These are phyloP conservation scores for Oxyria digyna DNA, from an alignment of 148 eudicot genomes.

Conservation along the genomic window DNA sequence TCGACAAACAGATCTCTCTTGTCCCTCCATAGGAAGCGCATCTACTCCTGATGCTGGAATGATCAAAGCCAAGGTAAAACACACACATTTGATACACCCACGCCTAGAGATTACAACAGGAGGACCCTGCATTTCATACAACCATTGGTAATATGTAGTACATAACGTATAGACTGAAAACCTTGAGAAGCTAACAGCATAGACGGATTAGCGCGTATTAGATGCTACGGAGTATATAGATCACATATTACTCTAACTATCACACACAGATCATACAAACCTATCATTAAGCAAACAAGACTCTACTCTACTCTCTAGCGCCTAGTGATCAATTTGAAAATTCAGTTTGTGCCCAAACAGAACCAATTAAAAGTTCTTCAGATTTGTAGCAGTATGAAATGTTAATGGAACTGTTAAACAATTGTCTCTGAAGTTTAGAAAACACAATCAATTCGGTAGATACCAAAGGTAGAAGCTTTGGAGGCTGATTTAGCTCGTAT, in stretches of 20 bases:
- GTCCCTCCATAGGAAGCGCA: conserved; percentile 49
- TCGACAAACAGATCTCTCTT: conserved; percentile 56
- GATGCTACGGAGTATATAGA: no score
- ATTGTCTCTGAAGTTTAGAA: background rate
- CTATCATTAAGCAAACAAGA: background rate
- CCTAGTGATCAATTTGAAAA: background rate
- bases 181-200: background rate
- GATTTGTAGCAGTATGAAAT: background rate
- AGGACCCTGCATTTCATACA: conserved; percentile 29
- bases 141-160: background rate
- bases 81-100: conserved; percentile 57
- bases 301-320: no score
- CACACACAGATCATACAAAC: background rate
- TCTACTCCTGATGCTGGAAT: conserved; percentile 25
- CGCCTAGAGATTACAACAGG: conserved; percentile 43
- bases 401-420: background rate
- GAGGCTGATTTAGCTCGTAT: background rate
- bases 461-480: no score
- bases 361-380: background rate
- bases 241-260: no score
- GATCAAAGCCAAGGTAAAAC: conserved; percentile 46
- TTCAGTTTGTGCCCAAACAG: background rate
- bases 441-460: background rate
- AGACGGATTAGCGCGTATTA: no score
- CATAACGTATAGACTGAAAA: background rate